Evolutionary conservation across 495 filamentous ascomycete species (phyloP).

Genomic region (Stereocaulon alpinum): DNA sequence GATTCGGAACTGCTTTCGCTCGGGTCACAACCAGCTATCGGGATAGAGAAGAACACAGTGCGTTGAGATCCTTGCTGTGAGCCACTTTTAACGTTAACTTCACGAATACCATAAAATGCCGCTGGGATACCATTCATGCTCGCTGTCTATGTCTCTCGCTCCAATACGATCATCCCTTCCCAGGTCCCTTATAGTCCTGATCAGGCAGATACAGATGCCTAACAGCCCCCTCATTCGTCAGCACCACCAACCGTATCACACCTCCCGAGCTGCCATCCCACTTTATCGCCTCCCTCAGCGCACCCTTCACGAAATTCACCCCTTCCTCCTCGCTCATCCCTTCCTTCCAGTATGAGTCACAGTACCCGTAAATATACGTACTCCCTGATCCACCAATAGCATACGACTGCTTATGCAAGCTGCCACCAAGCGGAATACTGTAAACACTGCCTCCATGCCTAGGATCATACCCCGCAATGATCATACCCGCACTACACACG

Average conservation of each 20-base stretch:
- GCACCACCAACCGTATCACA: slow-evolving; percentile 92
- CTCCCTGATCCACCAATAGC: slow-evolving; percentile 94
- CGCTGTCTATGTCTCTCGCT: not conserved
- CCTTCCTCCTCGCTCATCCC: slow-evolving; percentile 90
- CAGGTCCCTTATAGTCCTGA: slow-evolving; percentile 62
- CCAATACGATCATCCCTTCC: slow-evolving; percentile 29
- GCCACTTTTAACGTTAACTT: no score
- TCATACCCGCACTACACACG: slow-evolving; percentile 71
- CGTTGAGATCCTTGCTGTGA: no score
- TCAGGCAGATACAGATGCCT: slow-evolving; percentile 87
- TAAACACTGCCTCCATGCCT: slow-evolving; percentile 93
- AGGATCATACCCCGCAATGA: slow-evolving; percentile 92
- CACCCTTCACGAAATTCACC: slow-evolving; percentile 83
- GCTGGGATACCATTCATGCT: no score
- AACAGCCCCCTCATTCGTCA: slow-evolving; percentile 79
- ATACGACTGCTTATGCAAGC: slow-evolving; percentile 93
- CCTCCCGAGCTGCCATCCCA: slow-evolving; percentile 98
- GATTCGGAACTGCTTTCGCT: no score
- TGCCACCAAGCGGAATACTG: slow-evolving; percentile 91
- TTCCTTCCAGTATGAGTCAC: slow-evolving; percentile 92
- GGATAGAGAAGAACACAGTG: no score
- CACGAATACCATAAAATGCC: no score
- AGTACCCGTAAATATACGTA: slow-evolving; percentile 98
- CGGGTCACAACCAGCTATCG: no score
- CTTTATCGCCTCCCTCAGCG: slow-evolving; percentile 89